Conservation (phyloP, 2,329 filamentous ascomycete genomes). For the Claviceps humidiphila region DNA sequence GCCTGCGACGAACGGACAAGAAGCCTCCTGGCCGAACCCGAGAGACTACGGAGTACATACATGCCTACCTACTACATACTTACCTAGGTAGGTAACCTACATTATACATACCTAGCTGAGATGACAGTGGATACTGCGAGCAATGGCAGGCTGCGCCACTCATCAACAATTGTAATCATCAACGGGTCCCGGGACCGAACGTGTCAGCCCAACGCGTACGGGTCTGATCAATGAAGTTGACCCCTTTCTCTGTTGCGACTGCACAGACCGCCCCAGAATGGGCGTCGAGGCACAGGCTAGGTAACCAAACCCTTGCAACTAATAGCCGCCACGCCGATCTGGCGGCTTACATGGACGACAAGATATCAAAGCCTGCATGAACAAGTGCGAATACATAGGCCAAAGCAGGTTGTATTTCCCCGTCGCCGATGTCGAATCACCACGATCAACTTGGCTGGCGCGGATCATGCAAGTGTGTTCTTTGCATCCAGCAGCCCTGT, state of each 20-base stretch:
- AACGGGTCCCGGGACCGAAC: not conserved
- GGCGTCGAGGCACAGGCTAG: not conserved
- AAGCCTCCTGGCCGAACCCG: not conserved
- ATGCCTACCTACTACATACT: too few species aligned
- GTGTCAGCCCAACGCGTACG: not conserved
- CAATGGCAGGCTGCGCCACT: not conserved
- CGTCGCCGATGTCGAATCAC: too few species aligned
- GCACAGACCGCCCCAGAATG: conserved; percentile 1
- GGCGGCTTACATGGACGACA: not conserved
- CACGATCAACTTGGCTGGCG: not conserved
- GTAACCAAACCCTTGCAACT: not conserved
- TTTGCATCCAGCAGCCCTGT: not conserved
- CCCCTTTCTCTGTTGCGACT: not conserved
- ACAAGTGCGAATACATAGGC: not conserved
- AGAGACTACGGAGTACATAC: not conserved
- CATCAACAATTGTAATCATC: not conserved
- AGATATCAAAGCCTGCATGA: not conserved
- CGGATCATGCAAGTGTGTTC: not conserved
- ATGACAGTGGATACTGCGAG: not conserved
- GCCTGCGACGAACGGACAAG: not conserved
- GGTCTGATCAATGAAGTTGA: not conserved
- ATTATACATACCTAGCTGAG: not conserved
- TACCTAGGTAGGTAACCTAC: too few species aligned
- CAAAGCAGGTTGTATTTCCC: not conserved
- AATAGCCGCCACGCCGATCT: not conserved